Base-by-base conservation (phyloP, 2,329 filamentous ascomycete genomes). In the Calonectria henricotiae region DNA sequence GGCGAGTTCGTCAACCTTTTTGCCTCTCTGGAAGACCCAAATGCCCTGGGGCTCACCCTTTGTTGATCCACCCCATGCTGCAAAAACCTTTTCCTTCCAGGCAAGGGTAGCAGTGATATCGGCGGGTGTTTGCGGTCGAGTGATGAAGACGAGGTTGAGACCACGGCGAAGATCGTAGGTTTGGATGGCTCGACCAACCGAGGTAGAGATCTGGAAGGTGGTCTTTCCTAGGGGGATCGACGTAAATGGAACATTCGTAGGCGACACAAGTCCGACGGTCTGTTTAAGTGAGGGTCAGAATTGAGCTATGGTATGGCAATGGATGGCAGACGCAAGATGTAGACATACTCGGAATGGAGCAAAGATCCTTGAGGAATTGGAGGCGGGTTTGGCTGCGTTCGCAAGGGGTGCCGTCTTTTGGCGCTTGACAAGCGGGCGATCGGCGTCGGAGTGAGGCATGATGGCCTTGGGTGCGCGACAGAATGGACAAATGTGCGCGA, bases 151-250 rank as follows among this genome's bases (percentile, higher is more conserved):
- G 61, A 99, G 90, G 78, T 97, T 96, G 71, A 99, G 89, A 55
- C 96, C 96, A 77, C 92, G 91, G 81, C 93, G 94, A 71, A 99
- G 85, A 81, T 99, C 96, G 85, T 99, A 99, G 0, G 96, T 99
- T 83, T 99, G 96, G 55, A 99, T 88, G 69, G 92, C 94, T 78
- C 92, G 90, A 72, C 96, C 96, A 71, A 97, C 93, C 0, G 94
- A 98, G 35, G 96, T 99, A 39, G 96, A 98, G 82, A 99, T 94
- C 82, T 99, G 96, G 80, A 98, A 99, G 4, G 95, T 97, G 0
- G 94, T 96, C 83, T 97, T 98, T 68, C 96, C 96, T 17, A 98
- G 87, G 0, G 96, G 93, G 37, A 97, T 89, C 6, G 93, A 93
- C 2, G 96, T 95, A 80, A 99, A 98, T 0, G 96, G 96, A 0